Base-by-base conservation (phyloP, 768 basidiomycete species). In the Leccinum incarnatum region DNA sequence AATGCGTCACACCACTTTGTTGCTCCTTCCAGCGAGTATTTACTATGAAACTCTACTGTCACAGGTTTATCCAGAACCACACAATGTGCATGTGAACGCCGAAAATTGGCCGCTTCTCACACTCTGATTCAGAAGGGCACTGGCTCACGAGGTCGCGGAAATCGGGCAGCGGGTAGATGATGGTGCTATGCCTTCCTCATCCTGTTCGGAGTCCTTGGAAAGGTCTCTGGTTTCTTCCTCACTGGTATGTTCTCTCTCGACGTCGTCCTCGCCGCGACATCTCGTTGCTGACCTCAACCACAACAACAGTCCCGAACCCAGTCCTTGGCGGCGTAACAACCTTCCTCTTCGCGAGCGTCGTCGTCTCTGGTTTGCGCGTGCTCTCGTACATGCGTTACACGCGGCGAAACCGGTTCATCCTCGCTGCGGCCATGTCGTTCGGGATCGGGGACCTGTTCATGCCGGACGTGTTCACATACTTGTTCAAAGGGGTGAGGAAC, bases 251-350 rank as follows among this genome's bases (percentile, higher is more conserved):
- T 2, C 23, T 11, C 3, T 14, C n/a, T 21, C 46, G 46, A n/a
- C 3, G 12, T 9, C 9, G 8, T 36, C 6, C 9, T 7, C 27
- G 81, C 14, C 37, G 12, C 27, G 36, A 7, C 46, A 9, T 8
- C 1, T 9, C 23, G 7, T 46, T 50, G 29, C 51, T 57, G 5
- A 66, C 9, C 40, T 42, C n/a, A 42, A n/a, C 40, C 9, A 11
- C 12, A 2, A 47, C 32, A 2, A 10, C 58, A 82, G 81, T 95
- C 59, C 93, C 92, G 1, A 86, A 88, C 66, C 78, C 91, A 0
- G 91, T 92, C 7, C 80, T 92, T 0, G 92, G 91, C 2, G 91
- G 91, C 3, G 90, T 93, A 3, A 95, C 91, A 11, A 93, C 91
- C 3, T 93, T 93, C 79, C 78, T 93, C 10, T 93, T 94, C 67